A percentile compares a stretch with the other conserved stretches of the same genome.
These are phyloP conservation scores for Trichoderma brevicompactum DNA, from an alignment of 2,329 filamentous ascomycete genomes.

Conservation along the genomic window DNA sequence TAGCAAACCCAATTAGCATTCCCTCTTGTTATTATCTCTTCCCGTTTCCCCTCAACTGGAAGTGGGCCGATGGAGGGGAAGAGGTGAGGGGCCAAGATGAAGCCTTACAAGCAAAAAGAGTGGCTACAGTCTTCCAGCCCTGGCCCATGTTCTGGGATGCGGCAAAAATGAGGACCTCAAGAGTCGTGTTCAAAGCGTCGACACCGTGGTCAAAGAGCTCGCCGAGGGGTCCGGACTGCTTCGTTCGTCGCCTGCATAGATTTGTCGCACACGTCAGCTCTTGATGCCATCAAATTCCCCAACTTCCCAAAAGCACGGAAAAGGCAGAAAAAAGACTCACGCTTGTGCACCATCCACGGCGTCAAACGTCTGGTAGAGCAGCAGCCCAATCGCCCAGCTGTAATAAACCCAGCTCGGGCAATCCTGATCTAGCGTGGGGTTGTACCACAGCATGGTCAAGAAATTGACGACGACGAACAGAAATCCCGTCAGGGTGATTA, in stretches of 20 bases:
- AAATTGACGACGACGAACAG: conserved; percentile 88
- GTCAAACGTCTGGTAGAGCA: conserved; percentile 98
- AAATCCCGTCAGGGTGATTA: conserved; percentile 91
- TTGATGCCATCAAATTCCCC: not conserved
- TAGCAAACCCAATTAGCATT: conserved; percentile 41
- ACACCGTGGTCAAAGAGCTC: conserved; percentile 98
- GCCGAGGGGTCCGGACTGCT: conserved; percentile 89
- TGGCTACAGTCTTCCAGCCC: conserved; percentile 83
- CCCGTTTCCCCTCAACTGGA: not conserved
- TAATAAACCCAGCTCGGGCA: conserved; percentile 96
- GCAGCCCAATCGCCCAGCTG: conserved; percentile 85
- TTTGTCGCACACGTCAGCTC: not conserved
- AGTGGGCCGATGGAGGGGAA: conserved; percentile 13
- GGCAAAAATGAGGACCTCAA: conserved; percentile 90
- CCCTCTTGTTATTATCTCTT: not conserved
- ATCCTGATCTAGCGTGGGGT: conserved; percentile 89
- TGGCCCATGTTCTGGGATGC: conserved; percentile 92
- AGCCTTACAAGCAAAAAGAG: conserved; percentile 76
- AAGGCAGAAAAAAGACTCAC: conserved; percentile 54
- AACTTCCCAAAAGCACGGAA: not conserved
- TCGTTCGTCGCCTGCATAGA: conserved; percentile 72
- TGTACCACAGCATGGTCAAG: conserved; percentile 92
- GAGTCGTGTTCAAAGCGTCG: conserved; percentile 93
- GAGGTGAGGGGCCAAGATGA: not conserved
- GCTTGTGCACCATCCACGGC: conserved; percentile 94